Conservation (phyloP, 768 basidiomycete species). For the Ramaria sp. region DNA sequence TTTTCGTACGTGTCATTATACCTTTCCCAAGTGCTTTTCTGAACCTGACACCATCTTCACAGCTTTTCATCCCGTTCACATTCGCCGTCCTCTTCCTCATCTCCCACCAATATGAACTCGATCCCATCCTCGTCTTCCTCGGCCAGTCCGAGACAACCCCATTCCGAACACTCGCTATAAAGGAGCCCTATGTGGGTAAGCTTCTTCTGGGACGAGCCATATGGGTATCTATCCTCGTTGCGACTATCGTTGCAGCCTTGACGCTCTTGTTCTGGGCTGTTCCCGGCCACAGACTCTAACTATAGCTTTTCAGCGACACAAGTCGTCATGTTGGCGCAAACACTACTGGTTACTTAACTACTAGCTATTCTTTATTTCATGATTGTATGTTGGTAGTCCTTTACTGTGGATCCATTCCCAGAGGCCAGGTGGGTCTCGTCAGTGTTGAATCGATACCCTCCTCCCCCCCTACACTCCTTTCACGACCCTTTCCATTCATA, state of each 20-base stretch:
- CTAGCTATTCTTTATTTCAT: neutral
- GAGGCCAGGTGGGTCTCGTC: too few relatives aligned
- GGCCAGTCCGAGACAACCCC: constrained; percentile 94
- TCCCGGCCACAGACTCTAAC: constrained; percentile 81
- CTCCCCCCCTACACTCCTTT: neutral
- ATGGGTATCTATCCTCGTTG: constrained; percentile 79
- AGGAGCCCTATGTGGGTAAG: constrained; percentile 90
- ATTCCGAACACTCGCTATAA: constrained; percentile 85
- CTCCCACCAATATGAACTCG: constrained; percentile 94
- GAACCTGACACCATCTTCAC: neutral
- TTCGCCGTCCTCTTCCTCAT: constrained; percentile 84
- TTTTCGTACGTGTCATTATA: constrained; percentile 66
- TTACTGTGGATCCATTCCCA: too few relatives aligned
- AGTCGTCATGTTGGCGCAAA: neutral
- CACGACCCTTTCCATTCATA: neutral
- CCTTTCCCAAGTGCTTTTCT: constrained; percentile 1
- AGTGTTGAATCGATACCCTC: neutral
- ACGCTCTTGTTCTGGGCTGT: constrained; percentile 95
- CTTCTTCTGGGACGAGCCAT: constrained; percentile 81
- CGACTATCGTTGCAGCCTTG: constrained; percentile 63
- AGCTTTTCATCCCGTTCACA: constrained; percentile 94
- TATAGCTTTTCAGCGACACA: neutral
- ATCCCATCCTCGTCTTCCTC: constrained; percentile 89
- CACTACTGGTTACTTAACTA: neutral
- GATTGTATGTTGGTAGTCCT: too few relatives aligned